A percentile compares a stretch with the other conserved stretches of the same genome.
Conservation (phyloP, 345 rosid species). For the Salix suchowensis region DNA sequence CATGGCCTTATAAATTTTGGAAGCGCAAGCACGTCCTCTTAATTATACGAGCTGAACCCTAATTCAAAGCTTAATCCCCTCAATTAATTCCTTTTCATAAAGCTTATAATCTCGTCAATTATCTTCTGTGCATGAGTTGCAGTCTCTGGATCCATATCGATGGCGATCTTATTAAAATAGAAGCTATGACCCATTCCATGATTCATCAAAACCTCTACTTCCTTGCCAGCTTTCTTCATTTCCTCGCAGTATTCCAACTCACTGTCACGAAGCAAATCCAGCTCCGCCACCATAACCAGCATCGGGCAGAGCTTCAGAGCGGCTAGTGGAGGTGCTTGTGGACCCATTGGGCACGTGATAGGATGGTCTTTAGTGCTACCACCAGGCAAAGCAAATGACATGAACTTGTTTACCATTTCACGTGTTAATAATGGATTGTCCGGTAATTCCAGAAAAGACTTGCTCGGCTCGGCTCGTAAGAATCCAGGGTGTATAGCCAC, state of each 20-base stretch:
- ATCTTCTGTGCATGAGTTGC: not conserved
- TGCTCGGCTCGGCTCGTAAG: not conserved
- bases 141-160: not conserved
- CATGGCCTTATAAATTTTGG: too few species aligned
- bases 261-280: not conserved
- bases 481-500: slow-evolving; percentile 56
- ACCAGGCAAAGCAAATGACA: not conserved
- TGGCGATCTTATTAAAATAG: not conserved
- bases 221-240: slow-evolving; percentile 3
- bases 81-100: not conserved
- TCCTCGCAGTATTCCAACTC: slow-evolving; percentile 5
- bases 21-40: too few species aligned
- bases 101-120: not conserved
- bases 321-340: not conserved
- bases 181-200: not conserved
- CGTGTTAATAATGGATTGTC: slow-evolving; percentile 3
- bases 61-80: too few species aligned
- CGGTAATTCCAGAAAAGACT: not conserved
- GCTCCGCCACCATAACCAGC: not conserved
- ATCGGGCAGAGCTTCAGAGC: not conserved
- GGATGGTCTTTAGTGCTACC: slow-evolving; percentile 11
- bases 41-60: not conserved
- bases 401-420: slow-evolving; percentile 4
- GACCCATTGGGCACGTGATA: slow-evolving; percentile 3
- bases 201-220: not conserved